These are phyloP conservation scores for Poteriospumella lacustris DNA, from an alignment of 108 stramenopile genomes.

Conservation along the genomic window DNA sequence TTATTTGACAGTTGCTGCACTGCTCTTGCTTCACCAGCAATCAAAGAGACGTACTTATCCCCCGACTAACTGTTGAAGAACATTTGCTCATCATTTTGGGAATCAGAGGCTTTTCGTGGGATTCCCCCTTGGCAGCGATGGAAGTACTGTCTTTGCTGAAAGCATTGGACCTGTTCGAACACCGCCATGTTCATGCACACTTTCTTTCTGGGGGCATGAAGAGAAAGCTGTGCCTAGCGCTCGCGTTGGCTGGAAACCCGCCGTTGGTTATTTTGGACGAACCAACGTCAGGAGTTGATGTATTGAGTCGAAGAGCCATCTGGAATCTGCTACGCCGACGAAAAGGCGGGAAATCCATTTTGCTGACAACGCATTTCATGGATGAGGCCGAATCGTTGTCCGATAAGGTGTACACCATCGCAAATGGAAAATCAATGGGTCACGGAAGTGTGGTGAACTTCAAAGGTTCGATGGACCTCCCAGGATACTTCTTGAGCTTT, in stretches of 20 bases:
- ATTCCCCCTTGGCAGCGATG: not conserved
- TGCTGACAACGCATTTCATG: slow-evolving; percentile 69
- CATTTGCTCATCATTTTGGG: slow-evolving; percentile 75
- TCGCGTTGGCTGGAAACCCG: slow-evolving; percentile 6
- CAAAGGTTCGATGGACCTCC: no score
- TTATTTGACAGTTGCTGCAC: no score
- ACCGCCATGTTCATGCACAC: slow-evolving; percentile 35
- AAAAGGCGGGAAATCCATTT: slow-evolving; percentile 58
- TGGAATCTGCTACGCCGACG: slow-evolving; percentile 75
- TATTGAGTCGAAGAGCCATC: slow-evolving; percentile 53
- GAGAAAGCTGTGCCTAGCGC: slow-evolving; percentile 19
- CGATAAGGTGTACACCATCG: no score
- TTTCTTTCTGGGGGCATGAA: slow-evolving; percentile 52
- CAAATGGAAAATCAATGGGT: no score
- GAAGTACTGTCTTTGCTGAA: not conserved
- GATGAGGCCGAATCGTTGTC: slow-evolving; percentile 78
- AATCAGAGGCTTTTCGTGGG: slow-evolving; percentile 38
- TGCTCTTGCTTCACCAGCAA: no score
- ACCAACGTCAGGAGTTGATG: slow-evolving; percentile 44
- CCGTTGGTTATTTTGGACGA: slow-evolving; percentile 12
- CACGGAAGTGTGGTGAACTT: no score
- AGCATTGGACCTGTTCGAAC: slow-evolving; percentile 55
- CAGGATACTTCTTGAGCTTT: no score
- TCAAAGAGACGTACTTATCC: slow-evolving; percentile 84
- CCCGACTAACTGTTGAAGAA: slow-evolving; percentile 73